Evolutionary conservation across 176 grass and related monocot species (phyloP).

Genomic region (Cenchrus fungigraminus): DNA sequence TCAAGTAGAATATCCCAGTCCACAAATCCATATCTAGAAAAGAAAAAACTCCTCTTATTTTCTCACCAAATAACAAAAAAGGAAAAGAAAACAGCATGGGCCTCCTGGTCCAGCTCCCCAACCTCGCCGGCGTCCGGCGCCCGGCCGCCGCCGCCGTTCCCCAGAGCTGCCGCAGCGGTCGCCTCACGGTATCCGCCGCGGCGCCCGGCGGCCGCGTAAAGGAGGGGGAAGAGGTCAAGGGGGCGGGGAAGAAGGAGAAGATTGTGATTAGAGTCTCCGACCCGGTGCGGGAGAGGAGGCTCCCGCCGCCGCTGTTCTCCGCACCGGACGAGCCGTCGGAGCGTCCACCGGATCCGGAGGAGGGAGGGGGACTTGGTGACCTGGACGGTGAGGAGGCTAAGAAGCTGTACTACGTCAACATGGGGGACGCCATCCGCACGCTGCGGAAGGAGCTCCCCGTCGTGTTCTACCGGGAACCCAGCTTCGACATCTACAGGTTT

Average conservation of each 20-base stretch:
- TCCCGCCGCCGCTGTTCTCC: conserved; percentile 50
- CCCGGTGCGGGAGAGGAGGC: conserved; percentile 57
- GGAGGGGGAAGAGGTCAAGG: conserved; percentile 50
- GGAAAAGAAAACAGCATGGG: background rate
- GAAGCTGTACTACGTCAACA: conserved; percentile 79
- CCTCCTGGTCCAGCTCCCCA: conserved; percentile 45
- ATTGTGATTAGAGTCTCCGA: conserved; percentile 83
- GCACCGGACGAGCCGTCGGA: conserved; percentile 40
- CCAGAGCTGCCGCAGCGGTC: conserved; percentile 19
- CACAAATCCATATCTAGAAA: background rate
- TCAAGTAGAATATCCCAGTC: conserved; percentile 23
- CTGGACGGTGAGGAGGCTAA: conserved; percentile 45
- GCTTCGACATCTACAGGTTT: conserved; percentile 87
- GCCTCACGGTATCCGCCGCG: conserved; percentile 31
- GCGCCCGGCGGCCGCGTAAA: conserved; percentile 40
- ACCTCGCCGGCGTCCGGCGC: conserved; percentile 36
- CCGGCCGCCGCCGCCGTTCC: background rate
- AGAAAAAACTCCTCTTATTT: background rate
- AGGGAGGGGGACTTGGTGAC: background rate
- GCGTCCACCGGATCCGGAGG: background rate
- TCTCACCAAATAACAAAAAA: background rate
- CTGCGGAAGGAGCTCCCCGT: conserved; percentile 80
- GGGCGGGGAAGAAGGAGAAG: conserved; percentile 39
- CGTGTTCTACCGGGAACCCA: conserved; percentile 74
- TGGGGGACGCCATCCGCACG: conserved; percentile 85